phyloP scores from a whole-genome alignment of 1,284 basidiomycete genomes.

The Stygiomarasmius scandens region DNA sequence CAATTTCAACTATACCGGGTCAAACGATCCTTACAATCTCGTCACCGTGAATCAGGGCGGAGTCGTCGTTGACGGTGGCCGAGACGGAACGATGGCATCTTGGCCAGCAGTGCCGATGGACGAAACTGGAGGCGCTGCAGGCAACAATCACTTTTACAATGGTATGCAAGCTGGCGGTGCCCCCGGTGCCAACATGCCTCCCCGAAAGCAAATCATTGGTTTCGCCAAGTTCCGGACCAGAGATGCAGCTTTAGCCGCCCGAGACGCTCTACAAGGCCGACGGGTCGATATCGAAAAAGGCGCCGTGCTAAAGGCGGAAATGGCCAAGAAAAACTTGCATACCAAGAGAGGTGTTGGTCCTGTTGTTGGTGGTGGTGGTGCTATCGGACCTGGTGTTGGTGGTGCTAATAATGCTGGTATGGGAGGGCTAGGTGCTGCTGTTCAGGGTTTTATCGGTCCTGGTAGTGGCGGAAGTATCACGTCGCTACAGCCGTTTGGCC shows the following conservation, averaged over 20 bases:
- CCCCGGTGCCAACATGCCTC: conserved; percentile 41
- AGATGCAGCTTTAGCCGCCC: conserved; percentile 85
- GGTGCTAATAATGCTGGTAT: conserved; percentile 22
- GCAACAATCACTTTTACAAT: conserved; percentile 30
- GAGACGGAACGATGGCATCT: conserved; percentile 67
- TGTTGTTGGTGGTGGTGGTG: conserved; percentile 34
- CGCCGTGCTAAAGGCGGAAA: conserved; percentile 94
- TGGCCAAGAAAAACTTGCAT: conserved; percentile 99
- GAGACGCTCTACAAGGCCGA: conserved; percentile 88
- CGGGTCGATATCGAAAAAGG: conserved; percentile 95
- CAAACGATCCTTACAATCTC: conserved; percentile 78
- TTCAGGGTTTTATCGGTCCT: neutral
- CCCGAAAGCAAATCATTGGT: conserved; percentile 95
- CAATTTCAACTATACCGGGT: conserved; percentile 39
- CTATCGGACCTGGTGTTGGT: conserved; percentile 21
- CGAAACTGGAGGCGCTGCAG: conserved; percentile 14
- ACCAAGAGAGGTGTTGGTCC: conserved; percentile 88
- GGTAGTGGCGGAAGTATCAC: neutral
- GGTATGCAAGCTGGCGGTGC: conserved; percentile 3
- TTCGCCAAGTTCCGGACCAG: conserved; percentile 95
- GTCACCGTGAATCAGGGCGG: conserved; percentile 79
- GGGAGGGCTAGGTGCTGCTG: neutral
- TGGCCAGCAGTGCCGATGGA: conserved; percentile 55
- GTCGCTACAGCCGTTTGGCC: conserved; percentile 22
- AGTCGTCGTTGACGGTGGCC: conserved; percentile 69